Evolutionary conservation across 192 early-diverging fungal genomes (phyloP), one percentile per base, ranked within the genome.

Genomic region (Podila verticillata): DNA sequence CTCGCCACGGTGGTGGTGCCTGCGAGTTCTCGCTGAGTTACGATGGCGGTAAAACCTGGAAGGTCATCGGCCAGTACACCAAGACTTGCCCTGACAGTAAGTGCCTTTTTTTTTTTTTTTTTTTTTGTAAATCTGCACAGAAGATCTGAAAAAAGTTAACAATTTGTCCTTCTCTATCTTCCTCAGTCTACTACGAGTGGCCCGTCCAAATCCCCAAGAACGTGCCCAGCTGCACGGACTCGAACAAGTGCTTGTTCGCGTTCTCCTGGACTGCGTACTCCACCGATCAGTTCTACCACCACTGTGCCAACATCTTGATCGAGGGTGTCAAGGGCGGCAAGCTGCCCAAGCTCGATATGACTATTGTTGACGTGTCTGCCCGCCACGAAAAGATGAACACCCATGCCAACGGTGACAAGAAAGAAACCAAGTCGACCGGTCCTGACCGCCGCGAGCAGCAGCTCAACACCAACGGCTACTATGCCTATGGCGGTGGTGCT

Each of bases 251-350:
- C 28, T 24, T 82, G 31, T 75, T 75, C 47, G 34, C 73, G 15
- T 90, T 90, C 87, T 70, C 88, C n/a, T 93, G 92, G 92, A 91
- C 89, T 30, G 89, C 91, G 20, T 65, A 87, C 7, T 86, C 89
- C 7, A 89, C 88, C 68, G 84, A 89, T 54, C 91, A 93, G 83
- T 92, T 88, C 70, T 93, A 93, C 82, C 90, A 89, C 84, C 89
- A 91, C 81, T 92, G 91, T 64, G 91, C 88, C 58, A 89, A 92
- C 77, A 78, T 93, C 22, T 74, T 83, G 31, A 86, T 92, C 72
- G 66, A 73, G 7, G 88, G 89, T 56, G 62, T 39, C 54, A 58
- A 72, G 49, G 47, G 57, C 22, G 70, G 70, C 28, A 57, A 58
- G 48, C 44, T 72, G 70, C 70, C 70, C 13, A 19, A 15, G 34